Base-by-base conservation (phyloP, 2,329 filamentous ascomycete genomes). In the Aureobasidium sp. region DNA sequence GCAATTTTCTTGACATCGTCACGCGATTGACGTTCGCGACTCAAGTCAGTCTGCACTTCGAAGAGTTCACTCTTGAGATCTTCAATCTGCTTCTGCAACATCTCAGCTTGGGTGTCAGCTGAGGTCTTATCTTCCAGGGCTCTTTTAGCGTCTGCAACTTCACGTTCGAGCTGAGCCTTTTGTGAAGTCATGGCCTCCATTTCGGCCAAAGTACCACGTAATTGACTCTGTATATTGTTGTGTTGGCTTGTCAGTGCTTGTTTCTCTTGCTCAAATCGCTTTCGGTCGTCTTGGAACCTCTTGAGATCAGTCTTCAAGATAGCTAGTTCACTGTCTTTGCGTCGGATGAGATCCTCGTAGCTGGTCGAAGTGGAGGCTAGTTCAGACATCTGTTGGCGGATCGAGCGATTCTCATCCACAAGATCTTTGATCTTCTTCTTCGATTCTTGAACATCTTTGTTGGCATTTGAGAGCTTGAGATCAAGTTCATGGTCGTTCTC, bases 1-100 rank as follows among this genome's bases (percentile, higher is more conserved):
- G 90, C 87, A 63, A 97, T 87, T 67, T 96, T 85, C 66, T 93
- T 87, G 29, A 97, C 92, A 71, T 99, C 94, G 67, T 97, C 93
- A 63, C 94, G 85, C 17, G 93, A 97, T 74, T 97, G 93, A 3
- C 90, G 86, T 72, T 97, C 94, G 39, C 91, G 84, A 71, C 92
- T 96, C 37, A 97, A 82, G 65, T 97, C 92, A 71, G 88, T 88
- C 73, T 97, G 92, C 0, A 89, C 84, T 66, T 90, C 84, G 74
- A 90, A 94, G 1, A 97, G 81, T 71, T 97, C 87, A 7, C 86
- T 81, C 74, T 97, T 97, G 63, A 97, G 83, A 66, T 92, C 89
- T 63, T 89, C 87, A 66, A 95, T 89, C 72, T 99, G 94, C 27
- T 87, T 82, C 72, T 97, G 91, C 7, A 97, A 82, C 57, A 97